Base-by-base conservation (phyloP, 1,139 yeast genomes). In the Pichiaceae sp. region DNA sequence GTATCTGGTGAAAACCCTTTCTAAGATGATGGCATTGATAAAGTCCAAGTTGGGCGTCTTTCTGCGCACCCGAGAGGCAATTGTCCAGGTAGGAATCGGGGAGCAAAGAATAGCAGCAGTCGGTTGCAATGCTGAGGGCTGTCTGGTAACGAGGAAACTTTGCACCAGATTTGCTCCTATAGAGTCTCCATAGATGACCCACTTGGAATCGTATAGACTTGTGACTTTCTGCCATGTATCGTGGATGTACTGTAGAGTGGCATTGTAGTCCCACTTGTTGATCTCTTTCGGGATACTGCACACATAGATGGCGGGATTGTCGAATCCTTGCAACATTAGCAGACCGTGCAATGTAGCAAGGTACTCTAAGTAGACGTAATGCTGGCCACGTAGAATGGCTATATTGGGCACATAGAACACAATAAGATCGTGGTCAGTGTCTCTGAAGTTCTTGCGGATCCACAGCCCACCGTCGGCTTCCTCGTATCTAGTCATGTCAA, bases 301-400 rank as follows among this genome's bases (percentile, higher is more conserved):
- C 4, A 66, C 58, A 37, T 64, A 63, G 4, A 66, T 54, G 1
- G 60, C 63, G 1, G 75, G 74, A 41, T 63, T 66, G 23, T 54
- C 45, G 41, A 68, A 67, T 2, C 74, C 74, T 42, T 65, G 68
- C 34, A 62, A 48, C 24, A 62, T 57, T 25, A 68, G 53, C 15
- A 60, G 47, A 6, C 59, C 56, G 26, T 64, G 59, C 38, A 64
- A 41, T 11, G 64, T 52, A 32, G 55, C 48, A 17, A 65, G 39
- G 42, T 57, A 67, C 43, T 68, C 72, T 15, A 59, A 39, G 40
- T 66, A 66, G 34, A 62, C 56, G 44, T 58, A 60, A 1, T 62
- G 62, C 6, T 57, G 50, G 15, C 48, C 45, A 1, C 59, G 56
- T 30, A 57, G 48, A 2, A 50, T 25, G 4, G 43, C 41, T 31